Base-by-base conservation (phyloP, 2,329 filamentous ascomycete genomes). In the Arthrinium phaeospermum region DNA sequence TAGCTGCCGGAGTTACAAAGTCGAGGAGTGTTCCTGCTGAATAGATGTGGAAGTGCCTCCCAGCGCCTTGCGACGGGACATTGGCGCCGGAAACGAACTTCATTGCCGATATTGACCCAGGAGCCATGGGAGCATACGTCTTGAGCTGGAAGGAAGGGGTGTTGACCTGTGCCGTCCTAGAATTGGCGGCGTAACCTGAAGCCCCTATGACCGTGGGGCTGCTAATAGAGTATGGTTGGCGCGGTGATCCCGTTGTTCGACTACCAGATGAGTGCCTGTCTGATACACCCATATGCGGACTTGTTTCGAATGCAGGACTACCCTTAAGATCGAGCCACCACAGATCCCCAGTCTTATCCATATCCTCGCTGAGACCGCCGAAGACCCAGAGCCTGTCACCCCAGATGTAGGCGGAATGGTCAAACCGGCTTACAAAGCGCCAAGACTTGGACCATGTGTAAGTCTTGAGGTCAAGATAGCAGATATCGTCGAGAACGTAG, bases 251-350 rank as follows among this genome's bases (percentile, higher is more conserved):
- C 71, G 81, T 81, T n/a, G 84, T 77, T 69, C 85, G 85, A 71
- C 81, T 82, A 53, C 79, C 78, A 24, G 82, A 73, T 0, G 82
- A 79, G 44, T 85, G 82, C 57, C 87, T 86, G 74, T 90, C 88
- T 30, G 86, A 83, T 27, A 83, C 72, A 70, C 88, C 88, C 13
- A 89, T 82, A 44, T 84, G 90, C 71, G 93, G 91, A 41, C 90
- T 86, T 47, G 91, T 91, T 77, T 95, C 92, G 76, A 98, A 95
- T 67, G 95, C 94, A 1, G 95, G 95, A 73, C 90, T 95, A 46
- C 94, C 95, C 81, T 97, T 96, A 69, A 99, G 88, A 83, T 99
- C 96, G 61, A 99, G 86, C 95, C 96, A 99, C 93, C 95, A 98
- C 61, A 99, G 89, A 81, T 99, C 96, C 73, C 94, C 96, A 74